phyloP scores from a whole-genome alignment of 441 rosid genomes.

The Euphorbia corollata region DNA sequence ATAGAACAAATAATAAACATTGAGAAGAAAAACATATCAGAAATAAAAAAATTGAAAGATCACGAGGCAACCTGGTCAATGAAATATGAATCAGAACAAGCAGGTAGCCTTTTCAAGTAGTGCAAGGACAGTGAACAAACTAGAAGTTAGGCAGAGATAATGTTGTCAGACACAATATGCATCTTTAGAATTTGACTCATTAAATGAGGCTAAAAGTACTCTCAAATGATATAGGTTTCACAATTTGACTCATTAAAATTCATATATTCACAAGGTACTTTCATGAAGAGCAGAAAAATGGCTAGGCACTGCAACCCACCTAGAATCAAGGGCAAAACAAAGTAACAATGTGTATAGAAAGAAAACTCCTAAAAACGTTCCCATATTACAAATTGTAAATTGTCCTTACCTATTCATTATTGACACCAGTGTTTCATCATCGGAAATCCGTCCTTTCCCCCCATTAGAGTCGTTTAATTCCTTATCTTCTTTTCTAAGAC shows the following conservation, averaged over 20 bases:
- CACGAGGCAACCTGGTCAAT: background rate
- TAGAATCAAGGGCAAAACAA: background rate
- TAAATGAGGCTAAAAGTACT: background rate
- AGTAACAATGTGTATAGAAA: background rate
- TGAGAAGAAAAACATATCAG: background rate
- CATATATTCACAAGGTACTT: background rate
- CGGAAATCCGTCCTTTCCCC: conserved; percentile 32
- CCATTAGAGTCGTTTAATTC: conserved; percentile 31
- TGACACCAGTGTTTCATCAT: conserved; percentile 65
- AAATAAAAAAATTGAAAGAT: background rate
- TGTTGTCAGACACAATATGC: background rate
- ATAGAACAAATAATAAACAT: background rate
- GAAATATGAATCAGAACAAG: background rate
- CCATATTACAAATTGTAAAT: conserved; percentile 7
- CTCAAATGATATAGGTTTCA: background rate
- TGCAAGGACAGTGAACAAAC: background rate
- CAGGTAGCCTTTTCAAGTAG: conserved; percentile 1
- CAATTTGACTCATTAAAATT: background rate
- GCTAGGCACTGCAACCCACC: conserved; percentile 12
- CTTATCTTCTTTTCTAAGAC: conserved; percentile 41
- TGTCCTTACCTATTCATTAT: conserved; percentile 48
- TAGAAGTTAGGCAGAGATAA: background rate
- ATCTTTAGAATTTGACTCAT: background rate
- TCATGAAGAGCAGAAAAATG: conserved; percentile 1
- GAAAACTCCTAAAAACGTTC: background rate